Evolutionary conservation across 2,329 filamentous ascomycete genomes (phyloP).

Genomic region (Purpureocillium takamizusanense): DNA sequence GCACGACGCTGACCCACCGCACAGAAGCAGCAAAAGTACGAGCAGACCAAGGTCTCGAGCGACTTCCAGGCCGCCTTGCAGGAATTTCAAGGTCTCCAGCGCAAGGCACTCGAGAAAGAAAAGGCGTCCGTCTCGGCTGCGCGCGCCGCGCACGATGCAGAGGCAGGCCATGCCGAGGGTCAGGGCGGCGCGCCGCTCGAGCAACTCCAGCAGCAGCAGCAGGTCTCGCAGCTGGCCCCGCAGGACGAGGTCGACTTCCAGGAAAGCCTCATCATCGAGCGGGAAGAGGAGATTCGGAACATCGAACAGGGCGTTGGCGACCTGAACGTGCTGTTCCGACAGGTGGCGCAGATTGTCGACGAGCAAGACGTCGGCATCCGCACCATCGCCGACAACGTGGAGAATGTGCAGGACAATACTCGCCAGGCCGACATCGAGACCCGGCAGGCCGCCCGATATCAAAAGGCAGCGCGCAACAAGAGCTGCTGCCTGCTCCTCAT

Average conservation of each 20-base stretch:
- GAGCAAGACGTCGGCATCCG: constrained; percentile 86
- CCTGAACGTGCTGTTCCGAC: constrained; percentile 90
- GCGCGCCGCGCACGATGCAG: constrained; percentile 65
- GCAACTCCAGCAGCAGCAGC: constrained; percentile 56
- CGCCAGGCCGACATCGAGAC: constrained; percentile 79
- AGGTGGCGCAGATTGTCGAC: constrained; percentile 94
- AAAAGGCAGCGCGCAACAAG: constrained; percentile 92
- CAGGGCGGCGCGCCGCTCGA: constrained; percentile 25
- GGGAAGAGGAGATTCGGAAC: constrained; percentile 92
- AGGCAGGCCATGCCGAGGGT: constrained; percentile 25
- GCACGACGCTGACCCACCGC: no score
- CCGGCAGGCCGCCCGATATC: constrained; percentile 77
- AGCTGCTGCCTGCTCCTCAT: constrained; percentile 88
- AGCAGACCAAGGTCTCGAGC: constrained; percentile 86
- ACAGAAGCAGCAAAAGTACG: constrained; percentile 91
- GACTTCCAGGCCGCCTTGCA: constrained; percentile 84
- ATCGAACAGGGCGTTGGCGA: constrained; percentile 96
- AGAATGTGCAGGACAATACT: constrained; percentile 73
- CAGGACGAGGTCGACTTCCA: constrained; percentile 98
- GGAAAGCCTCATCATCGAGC: constrained; percentile 88
- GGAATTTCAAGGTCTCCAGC: constrained; percentile 90
- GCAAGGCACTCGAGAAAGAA: constrained; percentile 84
- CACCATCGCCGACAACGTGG: constrained; percentile 81
- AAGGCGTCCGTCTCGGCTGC: constrained; percentile 77
- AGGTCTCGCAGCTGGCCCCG: constrained; percentile 72